Base-by-base conservation (phyloP, 192 early-diverging fungal genomes). In the Backusella mclennaniae region DNA sequence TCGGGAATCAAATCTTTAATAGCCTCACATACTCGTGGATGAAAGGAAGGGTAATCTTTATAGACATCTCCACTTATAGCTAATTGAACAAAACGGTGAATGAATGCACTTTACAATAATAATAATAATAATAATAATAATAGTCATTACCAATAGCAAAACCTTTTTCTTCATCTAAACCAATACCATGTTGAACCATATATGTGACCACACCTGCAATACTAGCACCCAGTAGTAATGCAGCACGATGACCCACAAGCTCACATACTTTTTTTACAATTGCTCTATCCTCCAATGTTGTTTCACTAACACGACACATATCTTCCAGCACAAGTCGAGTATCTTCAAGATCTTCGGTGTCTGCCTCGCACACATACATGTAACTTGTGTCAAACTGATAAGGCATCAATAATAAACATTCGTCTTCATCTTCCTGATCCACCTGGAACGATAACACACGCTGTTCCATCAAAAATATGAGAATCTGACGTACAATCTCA, bases 201-300 rank as follows among this genome's bases (percentile, higher is more conserved):
- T 82, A 81, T 42, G 73, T 78, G 21, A 85, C 80, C 1, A 86
- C 75, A 14, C 93, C 91, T 0, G 93, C 93, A 76, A 88, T 87
- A 29, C 71, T 67, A 23, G 78, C 79, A 23, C 92, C 91, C 70
- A 91, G 85, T 12, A 96, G 85, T 67, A 91, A 87, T 26, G 95
- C 93, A 9, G 85, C 26, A 84, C 91, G 77, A 85, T 87, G 23
- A 92, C 95, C 78, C 87, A 90, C 72, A 95, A 84, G 69, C 90
- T 88, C 35, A 93, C 96, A 70, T 9, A 97, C 89, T 84, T 86
- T 88, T 81, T 93, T 91, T 76, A 95, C 89, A 71, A 95, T 87
- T 79, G 91, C 88, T 42, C 95, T 90, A 85, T 96, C 96, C 5
- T 82, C 80, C 35, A 91, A 79, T 2, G 93, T 91, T 35, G 93